Base-by-base conservation (phyloP, 257 asterid genomes). In the Euphrasia confusa region DNA sequence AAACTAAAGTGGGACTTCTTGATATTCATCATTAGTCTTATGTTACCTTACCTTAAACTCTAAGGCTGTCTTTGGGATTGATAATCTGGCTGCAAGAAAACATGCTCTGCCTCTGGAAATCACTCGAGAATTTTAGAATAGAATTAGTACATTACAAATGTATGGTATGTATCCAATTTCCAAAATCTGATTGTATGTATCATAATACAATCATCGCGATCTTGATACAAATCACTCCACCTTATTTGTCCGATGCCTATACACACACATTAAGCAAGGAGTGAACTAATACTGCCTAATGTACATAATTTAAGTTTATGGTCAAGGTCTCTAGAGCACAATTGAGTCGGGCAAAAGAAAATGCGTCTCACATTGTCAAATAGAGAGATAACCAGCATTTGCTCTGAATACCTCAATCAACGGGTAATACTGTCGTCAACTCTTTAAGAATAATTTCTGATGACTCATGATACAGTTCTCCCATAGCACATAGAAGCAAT, bases 401-500 rank as follows among this genome's bases (percentile, higher is more conserved):
- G 42, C 12, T 27, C 17, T 13, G 2, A 1, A 45, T 45, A 45
- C 52, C 50, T 24, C 7, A 15, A 53, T 53, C 33, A 53, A 9
- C 13, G 2, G n/a, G 40, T 35, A 35, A 50, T 50, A n/a, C 1
- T 14, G 3, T 14, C 37, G 58, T 54, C 58, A 70, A 58, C 53
- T 5, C 12, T 37, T 37, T 37, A 37, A 37, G 6, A 37, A 37
- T 7, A 35, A 6, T 35, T 35, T 37, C 42, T 37, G 54, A 64
- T 30, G 37, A 45, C 54, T 85, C 84, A 87, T 55, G 88, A 84
- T 65, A 87, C 90, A 64, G 94, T 84, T 71, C 93, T 69, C 54
- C 95, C 95, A 60, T 84, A 87, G 76, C 95, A 87, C 45, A 87
- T 74, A 6, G 93, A 87, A n/a, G 95, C 94, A 60, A 87, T 75